phyloP scores from a whole-genome alignment of 306 rosid genomes.

The Oemleria cerasiformis region DNA sequence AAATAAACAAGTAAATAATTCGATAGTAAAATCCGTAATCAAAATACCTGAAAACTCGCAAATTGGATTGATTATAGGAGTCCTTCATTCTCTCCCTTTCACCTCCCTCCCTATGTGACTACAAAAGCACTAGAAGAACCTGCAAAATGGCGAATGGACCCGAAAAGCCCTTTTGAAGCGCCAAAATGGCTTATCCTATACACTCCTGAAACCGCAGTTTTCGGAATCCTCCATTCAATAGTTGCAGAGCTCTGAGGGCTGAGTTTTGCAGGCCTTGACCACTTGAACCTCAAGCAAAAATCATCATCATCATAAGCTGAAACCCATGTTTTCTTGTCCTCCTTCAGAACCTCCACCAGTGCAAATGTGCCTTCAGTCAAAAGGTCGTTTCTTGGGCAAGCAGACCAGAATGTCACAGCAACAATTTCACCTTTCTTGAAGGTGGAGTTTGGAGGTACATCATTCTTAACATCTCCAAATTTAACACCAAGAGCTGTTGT shows the following conservation, averaged over 20 bases:
- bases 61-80: no score
- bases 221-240: slow-evolving; percentile 24
- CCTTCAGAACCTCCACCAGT: slow-evolving; percentile 20
- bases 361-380: slow-evolving; percentile 30
- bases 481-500: slow-evolving; percentile 15
- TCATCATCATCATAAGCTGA: slow-evolving; percentile 29
- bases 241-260: slow-evolving; percentile 25
- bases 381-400: slow-evolving; percentile 27
- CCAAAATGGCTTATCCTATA: slow-evolving; percentile 24
- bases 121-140: slow-evolving; percentile 26
- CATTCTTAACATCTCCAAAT: slow-evolving; percentile 17
- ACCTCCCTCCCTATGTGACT: slow-evolving; percentile 4
- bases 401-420: slow-evolving; percentile 30
- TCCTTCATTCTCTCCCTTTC: no score
- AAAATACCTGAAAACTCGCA: no score
- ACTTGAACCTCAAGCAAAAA: slow-evolving; percentile 22
- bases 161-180: slow-evolving; percentile 13
- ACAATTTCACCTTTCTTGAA: slow-evolving; percentile 16
- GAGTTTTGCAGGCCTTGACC: slow-evolving; percentile 25
- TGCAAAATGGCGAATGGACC: slow-evolving; percentile 18
- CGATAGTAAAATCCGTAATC: no score
- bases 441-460: slow-evolving; percentile 12
- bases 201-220: slow-evolving; percentile 9
- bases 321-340: slow-evolving; percentile 18
- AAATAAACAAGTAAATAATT: no score